Evolutionary conservation across 768 basidiomycete genomes (phyloP).

Genomic region (Stropharia rugosoannulata): DNA sequence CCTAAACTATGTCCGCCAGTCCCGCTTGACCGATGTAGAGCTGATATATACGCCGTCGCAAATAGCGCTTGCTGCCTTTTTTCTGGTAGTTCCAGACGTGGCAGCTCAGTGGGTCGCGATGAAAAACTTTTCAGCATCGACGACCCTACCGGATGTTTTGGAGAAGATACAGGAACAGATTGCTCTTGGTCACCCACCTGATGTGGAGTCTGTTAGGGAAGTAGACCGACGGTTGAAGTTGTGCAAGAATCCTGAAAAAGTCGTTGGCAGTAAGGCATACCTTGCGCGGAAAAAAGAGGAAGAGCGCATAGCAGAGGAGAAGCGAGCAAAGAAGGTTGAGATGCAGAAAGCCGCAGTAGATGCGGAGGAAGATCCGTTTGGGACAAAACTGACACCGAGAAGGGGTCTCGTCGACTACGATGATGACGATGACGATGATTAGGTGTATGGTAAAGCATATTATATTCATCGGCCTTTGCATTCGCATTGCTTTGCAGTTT

Average conservation of each 20-base stretch:
- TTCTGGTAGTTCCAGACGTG: slow-evolving; percentile 59
- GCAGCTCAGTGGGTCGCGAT: slow-evolving; percentile 59
- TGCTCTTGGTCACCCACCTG: slow-evolving; percentile 57
- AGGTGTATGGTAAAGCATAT: neutral
- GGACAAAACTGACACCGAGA: slow-evolving; percentile 44
- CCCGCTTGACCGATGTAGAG: slow-evolving; percentile 89
- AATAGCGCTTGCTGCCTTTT: slow-evolving; percentile 82
- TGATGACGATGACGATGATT: slow-evolving; percentile 36
- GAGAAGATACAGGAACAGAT: slow-evolving; percentile 60
- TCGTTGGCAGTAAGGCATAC: slow-evolving; percentile 86
- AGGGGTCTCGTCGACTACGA: slow-evolving; percentile 55
- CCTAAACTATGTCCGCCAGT: slow-evolving; percentile 64
- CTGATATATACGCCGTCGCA: slow-evolving; percentile 92
- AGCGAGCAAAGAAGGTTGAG: slow-evolving; percentile 63
- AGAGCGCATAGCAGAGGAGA: slow-evolving; percentile 67
- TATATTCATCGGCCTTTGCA: no score
- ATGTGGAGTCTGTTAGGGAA: slow-evolving; percentile 82
- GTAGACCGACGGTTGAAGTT: slow-evolving; percentile 84
- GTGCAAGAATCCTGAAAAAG: slow-evolving; percentile 96
- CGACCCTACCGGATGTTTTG: slow-evolving; percentile 29
- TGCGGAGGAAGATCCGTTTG: slow-evolving; percentile 68
- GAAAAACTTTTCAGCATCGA: slow-evolving; percentile 21
- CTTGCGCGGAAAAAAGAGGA: slow-evolving; percentile 69
- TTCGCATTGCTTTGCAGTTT: no score
- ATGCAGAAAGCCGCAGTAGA: slow-evolving; percentile 29